Evolutionary conservation across 2,329 filamentous ascomycete species (phyloP).

Genomic region (Diaporthe sp.): DNA sequence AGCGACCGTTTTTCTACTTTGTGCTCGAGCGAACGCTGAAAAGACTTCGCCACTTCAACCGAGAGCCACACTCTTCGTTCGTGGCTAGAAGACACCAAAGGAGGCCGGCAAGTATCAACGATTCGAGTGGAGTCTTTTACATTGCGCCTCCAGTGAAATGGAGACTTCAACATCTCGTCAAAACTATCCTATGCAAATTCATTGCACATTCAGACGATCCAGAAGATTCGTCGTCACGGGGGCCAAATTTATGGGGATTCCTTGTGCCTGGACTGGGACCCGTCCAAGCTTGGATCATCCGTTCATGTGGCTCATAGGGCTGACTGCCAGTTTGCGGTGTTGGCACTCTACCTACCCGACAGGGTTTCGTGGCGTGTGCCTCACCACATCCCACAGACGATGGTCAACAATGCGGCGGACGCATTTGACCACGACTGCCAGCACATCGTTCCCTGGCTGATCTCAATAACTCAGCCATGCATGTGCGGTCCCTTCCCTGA

Average conservation of each 20-base stretch:
- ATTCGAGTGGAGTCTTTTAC: not conserved
- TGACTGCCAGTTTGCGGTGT: constrained; percentile 10
- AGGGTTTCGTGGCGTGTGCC: constrained; percentile 7
- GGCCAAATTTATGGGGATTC: constrained; percentile 1
- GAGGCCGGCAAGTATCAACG: not conserved
- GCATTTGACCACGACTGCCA: not conserved
- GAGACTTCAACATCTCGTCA: not conserved
- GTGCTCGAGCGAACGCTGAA: not conserved
- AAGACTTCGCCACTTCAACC: constrained; percentile 15
- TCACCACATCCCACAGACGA: not conserved
- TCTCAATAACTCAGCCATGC: not conserved
- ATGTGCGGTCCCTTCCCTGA: not conserved
- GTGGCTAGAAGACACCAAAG: not conserved
- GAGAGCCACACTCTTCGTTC: not conserved
- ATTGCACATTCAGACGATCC: not conserved
- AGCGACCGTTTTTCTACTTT: constrained; percentile 33
- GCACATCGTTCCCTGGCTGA: not conserved
- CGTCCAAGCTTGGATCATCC: constrained; percentile 17
- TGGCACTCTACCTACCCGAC: constrained; percentile 1
- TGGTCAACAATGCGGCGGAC: not conserved
- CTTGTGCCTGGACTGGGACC: not conserved
- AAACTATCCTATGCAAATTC: not conserved
- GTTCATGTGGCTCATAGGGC: constrained; percentile 29
- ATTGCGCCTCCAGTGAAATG: not conserved
- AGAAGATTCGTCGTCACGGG: constrained; percentile 17